Evolutionary conservation across 305 asterid species (phyloP).

Genomic region (Fraxinus latifolia): DNA sequence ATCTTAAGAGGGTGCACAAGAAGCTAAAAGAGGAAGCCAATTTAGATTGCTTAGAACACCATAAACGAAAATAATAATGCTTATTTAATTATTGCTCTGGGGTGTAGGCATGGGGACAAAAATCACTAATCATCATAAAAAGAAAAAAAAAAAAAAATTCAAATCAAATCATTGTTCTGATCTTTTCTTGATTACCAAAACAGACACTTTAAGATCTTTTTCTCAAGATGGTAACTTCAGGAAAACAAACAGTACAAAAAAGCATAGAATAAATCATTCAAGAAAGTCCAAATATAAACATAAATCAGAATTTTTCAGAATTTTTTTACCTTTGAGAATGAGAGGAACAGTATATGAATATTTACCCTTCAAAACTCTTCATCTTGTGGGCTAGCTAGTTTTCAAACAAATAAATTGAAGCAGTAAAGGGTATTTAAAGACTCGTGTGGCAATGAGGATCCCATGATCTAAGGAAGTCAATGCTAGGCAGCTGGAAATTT

Average conservation of each 20-base stretch:
- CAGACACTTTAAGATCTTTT: background rate
- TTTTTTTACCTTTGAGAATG: conserved; percentile 25
- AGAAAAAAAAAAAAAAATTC: background rate
- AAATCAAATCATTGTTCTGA: conserved; percentile 5
- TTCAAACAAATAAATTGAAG: conserved; percentile 28
- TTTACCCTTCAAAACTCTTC: conserved; percentile 13
- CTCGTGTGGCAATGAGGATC: conserved; percentile 48
- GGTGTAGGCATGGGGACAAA: conserved; percentile 29
- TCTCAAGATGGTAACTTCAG: background rate
- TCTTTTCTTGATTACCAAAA: background rate
- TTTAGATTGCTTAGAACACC: background rate
- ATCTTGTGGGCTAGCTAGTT: conserved; percentile 10
- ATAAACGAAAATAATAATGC: background rate
- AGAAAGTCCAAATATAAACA: background rate
- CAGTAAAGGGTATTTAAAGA: background rate
- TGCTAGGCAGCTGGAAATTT: conserved; percentile 77
- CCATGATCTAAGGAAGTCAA: conserved; percentile 71
- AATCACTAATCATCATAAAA: conserved; percentile 26
- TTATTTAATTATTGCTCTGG: background rate
- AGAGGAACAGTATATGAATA: conserved; percentile 6
- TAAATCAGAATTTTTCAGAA: background rate
- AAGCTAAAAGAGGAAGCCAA: background rate
- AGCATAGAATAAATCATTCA: background rate
- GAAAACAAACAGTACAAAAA: background rate
- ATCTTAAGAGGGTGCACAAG: background rate